phyloP scores from a whole-genome alignment of 495 filamentous ascomycete species.

The Arthonia radiata region DNA sequence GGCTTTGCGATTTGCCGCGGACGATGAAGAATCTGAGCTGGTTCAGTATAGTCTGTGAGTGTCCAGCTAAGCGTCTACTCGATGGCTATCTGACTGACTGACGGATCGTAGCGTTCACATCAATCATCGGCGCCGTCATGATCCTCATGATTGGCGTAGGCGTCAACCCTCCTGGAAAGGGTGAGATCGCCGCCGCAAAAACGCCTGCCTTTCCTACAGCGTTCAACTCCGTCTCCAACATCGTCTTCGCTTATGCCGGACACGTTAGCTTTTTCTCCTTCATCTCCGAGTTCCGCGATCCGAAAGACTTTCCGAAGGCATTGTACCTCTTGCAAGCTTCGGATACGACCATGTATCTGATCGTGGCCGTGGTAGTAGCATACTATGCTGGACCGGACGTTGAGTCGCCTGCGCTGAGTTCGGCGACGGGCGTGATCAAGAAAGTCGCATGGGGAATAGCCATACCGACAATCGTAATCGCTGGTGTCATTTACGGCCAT shows the following conservation, averaged over 20 bases:
- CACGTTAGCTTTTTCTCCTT: constrained; percentile 9
- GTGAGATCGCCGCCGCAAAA: neutral
- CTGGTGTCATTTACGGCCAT: constrained; percentile 12
- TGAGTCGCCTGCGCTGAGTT: constrained; percentile 2
- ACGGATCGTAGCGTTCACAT: constrained; percentile 5
- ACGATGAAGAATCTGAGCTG: constrained; percentile 7
- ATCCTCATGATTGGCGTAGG: neutral
- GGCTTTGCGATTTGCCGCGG: constrained; percentile 6
- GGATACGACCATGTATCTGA: constrained; percentile 3
- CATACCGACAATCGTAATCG: constrained; percentile 2
- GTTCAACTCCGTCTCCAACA: constrained; percentile 22
- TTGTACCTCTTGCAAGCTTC: constrained; percentile 6
- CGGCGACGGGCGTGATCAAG: neutral
- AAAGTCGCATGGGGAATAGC: constrained; percentile 4
- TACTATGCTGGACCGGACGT: constrained; percentile 1
- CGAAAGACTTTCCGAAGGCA: constrained; percentile 8
- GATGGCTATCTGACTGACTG: neutral
- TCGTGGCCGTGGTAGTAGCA: constrained; percentile 3
- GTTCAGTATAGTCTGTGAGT: neutral
- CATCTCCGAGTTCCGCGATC: constrained; percentile 8
- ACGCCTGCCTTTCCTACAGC: too few relatives aligned
- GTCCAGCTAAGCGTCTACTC: neutral
- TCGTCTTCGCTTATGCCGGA: constrained; percentile 15
- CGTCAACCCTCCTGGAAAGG: neutral
- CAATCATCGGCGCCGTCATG: neutral